Conservation (phyloP, 768 basidiomycete species). For the Lactarius vividus region DNA sequence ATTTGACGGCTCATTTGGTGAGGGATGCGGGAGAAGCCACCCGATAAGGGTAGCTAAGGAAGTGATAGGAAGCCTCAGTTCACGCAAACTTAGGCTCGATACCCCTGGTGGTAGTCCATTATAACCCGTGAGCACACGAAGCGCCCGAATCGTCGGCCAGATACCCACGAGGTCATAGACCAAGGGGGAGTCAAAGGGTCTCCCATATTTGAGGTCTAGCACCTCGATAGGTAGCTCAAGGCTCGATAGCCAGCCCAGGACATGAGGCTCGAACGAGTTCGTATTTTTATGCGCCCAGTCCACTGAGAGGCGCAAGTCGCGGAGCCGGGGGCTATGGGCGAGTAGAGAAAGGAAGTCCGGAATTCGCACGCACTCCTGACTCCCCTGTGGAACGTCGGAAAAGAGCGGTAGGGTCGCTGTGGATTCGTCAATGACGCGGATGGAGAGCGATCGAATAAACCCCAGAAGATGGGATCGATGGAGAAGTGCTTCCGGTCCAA, state of each 20-base stretch:
- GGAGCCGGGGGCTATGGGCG: constrained; percentile 9
- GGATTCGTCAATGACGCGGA: constrained; percentile 16
- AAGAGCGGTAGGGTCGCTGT: background rate
- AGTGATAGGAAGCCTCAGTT: constrained; percentile 22
- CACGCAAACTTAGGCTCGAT: constrained; percentile 1
- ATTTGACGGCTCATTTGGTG: background rate
- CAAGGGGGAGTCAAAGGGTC: constrained; percentile 5
- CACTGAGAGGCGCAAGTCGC: constrained; percentile 6
- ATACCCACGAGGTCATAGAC: constrained; percentile 17
- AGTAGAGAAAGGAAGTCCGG: constrained; percentile 18
- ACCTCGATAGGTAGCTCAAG: constrained; percentile 11
- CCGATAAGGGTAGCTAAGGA: constrained; percentile 9
- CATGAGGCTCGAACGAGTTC: constrained; percentile 9
- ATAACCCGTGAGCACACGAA: constrained; percentile 14
- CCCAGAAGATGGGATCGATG: constrained; percentile 6
- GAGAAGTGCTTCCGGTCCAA: constrained; percentile 13
- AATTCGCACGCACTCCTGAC: constrained; percentile 13
- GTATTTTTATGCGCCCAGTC: constrained; percentile 1
- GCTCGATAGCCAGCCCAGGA: constrained; percentile 18
- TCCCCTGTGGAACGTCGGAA: background rate
- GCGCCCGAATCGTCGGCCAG: constrained; percentile 16
- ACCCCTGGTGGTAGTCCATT: background rate
- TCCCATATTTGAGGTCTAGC: constrained; percentile 15
- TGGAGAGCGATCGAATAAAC: constrained; percentile 10
- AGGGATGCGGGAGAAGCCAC: constrained; percentile 18